Percentiles rank a stretch among this genome's conserved stretches.
phyloP scores from a whole-genome alignment of 1,139 yeast species.

The Geotrichum siamense region DNA sequence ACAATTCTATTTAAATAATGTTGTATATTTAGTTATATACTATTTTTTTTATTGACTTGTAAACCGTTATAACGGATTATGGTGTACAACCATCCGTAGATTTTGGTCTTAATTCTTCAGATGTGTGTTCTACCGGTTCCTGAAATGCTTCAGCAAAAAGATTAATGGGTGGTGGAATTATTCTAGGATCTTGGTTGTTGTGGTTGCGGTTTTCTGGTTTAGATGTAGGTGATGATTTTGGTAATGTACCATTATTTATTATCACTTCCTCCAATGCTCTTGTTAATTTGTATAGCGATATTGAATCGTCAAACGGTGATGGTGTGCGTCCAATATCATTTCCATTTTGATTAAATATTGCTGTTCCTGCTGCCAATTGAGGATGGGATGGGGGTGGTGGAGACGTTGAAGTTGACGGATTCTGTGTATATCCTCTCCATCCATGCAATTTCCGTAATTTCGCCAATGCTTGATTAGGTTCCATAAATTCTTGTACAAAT shows the following conservation, averaged over 20 bases:
- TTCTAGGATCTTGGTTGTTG: not conserved
- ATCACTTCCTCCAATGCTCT: slow-evolving; percentile 31
- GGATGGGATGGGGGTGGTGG: slow-evolving; percentile 9
- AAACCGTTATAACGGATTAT: too few relatives aligned
- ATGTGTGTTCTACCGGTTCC: slow-evolving; percentile 9
- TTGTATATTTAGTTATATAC: too few relatives aligned
- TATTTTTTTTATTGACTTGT: too few relatives aligned
- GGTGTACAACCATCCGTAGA: too few relatives aligned
- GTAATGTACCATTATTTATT: slow-evolving; percentile 5
- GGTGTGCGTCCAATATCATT: slow-evolving; percentile 14
- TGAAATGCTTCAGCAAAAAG: slow-evolving; percentile 12
- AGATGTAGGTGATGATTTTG: not conserved
- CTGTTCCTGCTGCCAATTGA: too few relatives aligned
- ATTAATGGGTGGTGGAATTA: not conserved
- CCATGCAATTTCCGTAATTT: slow-evolving; percentile 28
- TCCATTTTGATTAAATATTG: too few relatives aligned
- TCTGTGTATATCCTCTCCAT: slow-evolving; percentile 26
- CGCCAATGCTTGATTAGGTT: slow-evolving; percentile 25
- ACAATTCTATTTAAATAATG: too few relatives aligned
- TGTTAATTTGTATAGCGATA: slow-evolving; percentile 27
- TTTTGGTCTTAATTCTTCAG: not conserved
- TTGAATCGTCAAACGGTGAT: slow-evolving; percentile 19
- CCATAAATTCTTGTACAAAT: slow-evolving; percentile 28
- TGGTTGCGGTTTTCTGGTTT: not conserved
- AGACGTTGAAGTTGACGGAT: slow-evolving; percentile 10